These are phyloP conservation scores for Solanum hybrid DNA, from an alignment of 305 asterid genomes.

Conservation along the genomic window DNA sequence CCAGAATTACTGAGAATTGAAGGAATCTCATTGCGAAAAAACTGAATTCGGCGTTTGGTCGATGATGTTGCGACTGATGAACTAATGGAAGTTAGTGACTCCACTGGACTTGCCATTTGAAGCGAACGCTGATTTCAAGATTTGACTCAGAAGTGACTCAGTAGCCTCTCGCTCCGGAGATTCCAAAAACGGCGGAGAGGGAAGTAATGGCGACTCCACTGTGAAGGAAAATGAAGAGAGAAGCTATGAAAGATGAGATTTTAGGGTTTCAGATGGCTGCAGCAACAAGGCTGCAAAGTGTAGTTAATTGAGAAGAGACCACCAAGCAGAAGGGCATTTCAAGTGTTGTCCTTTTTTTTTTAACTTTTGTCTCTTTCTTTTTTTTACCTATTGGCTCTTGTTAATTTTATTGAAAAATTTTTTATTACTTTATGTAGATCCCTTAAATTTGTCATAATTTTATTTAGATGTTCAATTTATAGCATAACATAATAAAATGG, in stretches of 20 bases:
- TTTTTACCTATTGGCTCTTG: not conserved
- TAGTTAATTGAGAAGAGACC: not conserved
- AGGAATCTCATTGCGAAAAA: conserved; percentile 74
- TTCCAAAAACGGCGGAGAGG: not conserved
- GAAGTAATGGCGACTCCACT: not conserved
- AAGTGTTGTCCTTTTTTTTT: not conserved
- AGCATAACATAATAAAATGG: not conserved
- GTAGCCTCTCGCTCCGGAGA: not conserved
- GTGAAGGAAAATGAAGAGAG: not conserved
- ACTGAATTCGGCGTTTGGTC: conserved; percentile 57
- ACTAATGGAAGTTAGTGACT: conserved; percentile 39
- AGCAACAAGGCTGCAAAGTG: not conserved
- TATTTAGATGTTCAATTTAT: not conserved
- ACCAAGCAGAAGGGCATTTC: not conserved
- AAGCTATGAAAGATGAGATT: not conserved
- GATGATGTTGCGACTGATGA: conserved; percentile 55
- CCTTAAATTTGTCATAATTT: not conserved
- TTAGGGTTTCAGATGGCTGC: conserved; percentile 4
- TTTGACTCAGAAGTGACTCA: not conserved
- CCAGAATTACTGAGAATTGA: conserved; percentile 43
- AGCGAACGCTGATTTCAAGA: not conserved
- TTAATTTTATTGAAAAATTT: not conserved
- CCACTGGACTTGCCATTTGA: conserved; percentile 46
- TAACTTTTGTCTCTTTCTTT: no score
- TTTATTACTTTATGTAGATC: not conserved